phyloP scores from a whole-genome alignment of 768 basidiomycete species.

The Glaciozyma martinii region DNA sequence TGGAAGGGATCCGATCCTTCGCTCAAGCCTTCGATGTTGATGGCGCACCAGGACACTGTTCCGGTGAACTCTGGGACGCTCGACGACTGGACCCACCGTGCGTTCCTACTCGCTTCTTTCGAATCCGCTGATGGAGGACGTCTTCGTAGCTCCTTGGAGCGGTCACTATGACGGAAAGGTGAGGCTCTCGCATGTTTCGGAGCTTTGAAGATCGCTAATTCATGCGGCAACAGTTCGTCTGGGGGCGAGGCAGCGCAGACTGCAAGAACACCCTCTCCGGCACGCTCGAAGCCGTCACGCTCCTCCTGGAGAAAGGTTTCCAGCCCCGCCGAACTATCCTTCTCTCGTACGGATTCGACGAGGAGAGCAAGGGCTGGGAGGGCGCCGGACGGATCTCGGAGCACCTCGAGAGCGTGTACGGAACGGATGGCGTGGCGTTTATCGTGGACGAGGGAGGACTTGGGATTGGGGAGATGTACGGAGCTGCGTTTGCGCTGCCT shows the following conservation, averaged over 20 bases:
- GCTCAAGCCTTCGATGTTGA: slow-evolving; percentile 54
- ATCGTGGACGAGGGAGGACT: slow-evolving; percentile 80
- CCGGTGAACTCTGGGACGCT: slow-evolving; percentile 6
- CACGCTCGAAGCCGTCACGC: slow-evolving; percentile 49
- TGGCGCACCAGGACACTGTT: slow-evolving; percentile 24
- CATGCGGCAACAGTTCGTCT: slow-evolving; percentile 4
- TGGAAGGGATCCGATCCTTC: slow-evolving; percentile 58
- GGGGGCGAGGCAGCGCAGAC: slow-evolving; percentile 13
- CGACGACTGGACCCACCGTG: slow-evolving; percentile 14
- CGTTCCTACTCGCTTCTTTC: neutral
- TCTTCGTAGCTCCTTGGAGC: neutral
- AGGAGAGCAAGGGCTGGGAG: slow-evolving; percentile 46
- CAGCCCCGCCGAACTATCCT: slow-evolving; percentile 53
- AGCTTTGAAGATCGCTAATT: neutral
- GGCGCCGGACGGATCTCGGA: slow-evolving; percentile 43
- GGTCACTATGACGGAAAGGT: slow-evolving; percentile 11
- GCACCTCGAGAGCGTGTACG: slow-evolving; percentile 55
- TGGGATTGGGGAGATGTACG: slow-evolving; percentile 37
- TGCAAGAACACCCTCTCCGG: slow-evolving; percentile 14
- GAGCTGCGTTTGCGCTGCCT: slow-evolving; percentile 33
- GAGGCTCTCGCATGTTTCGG: too few relatives aligned
- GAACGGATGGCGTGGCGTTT: slow-evolving; percentile 61
- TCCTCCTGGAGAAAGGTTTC: slow-evolving; percentile 56
- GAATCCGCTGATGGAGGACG: neutral
- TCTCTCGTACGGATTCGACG: slow-evolving; percentile 54